Evolutionary conservation across 306 rosid genomes (phyloP), one percentile per base, ranked within the genome.

Genomic region (Trichosanthes truncata): DNA sequence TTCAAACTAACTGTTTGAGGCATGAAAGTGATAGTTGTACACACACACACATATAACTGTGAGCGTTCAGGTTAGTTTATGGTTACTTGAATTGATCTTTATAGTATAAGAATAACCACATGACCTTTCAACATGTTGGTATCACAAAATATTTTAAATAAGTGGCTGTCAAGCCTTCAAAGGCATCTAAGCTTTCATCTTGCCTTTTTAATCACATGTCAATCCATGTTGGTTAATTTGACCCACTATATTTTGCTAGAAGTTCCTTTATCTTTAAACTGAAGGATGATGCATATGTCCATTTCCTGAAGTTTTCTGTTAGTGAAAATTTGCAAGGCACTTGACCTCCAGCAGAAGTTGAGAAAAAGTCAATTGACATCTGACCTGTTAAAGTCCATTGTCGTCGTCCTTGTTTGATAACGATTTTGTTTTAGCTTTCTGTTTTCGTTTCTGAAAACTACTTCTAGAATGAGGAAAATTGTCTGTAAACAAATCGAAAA

Each of bases 201-300:
- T 63, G 71, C 43, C n/a, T 63, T 63, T 63, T 63, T 6, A 63
- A 63, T 31, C 71, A 63, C 43, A 31, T 5, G 71, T 33, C 71
- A 63, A 15, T 63, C 71, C 71, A 61, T 61, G 21, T 61, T 61
- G 41, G 68, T 61, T 15, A 25, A 36, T 66, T 38, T 66, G 45
- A 11, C 41, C 29, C 74, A 67, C 4, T 9, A 67, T 38, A 36
- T 36, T 66, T 36, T 29, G 25, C 36, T 18, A 35, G 25, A 35
- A 68, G 53, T 69, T 23, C 55, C 76, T 69, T 69, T 23, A 41
- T 69, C 76, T 69, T 69, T 41, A 69, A 69, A 43, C 76, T 43
- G n/a, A 69, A 69, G 76, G 55, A 69, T 68, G 49, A 41, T 40
- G 20, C 35, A 43, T n/a, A 21, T 69, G 76, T 43, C 55, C 76